These are phyloP conservation scores for Aspergillus flavus DNA, from an alignment of 2,329 filamentous ascomycete genomes.

Conservation along the genomic window DNA sequence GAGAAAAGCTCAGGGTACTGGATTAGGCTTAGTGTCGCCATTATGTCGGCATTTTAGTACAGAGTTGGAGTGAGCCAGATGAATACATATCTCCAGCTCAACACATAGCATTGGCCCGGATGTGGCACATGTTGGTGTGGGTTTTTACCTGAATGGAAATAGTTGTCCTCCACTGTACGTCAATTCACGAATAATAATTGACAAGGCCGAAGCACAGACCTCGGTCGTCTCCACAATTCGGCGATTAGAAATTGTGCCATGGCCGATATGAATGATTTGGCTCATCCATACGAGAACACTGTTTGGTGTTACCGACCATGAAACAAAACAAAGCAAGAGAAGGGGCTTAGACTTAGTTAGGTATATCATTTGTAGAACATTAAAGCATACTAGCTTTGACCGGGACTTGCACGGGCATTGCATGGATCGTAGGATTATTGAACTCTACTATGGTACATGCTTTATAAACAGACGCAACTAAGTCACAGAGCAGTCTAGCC, in stretches of 20 bases:
- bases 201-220: not conserved
- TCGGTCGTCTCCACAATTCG: not conserved
- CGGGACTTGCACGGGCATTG: not conserved
- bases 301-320: not conserved
- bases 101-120: not conserved
- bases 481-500: not conserved
- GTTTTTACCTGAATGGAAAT: not conserved
- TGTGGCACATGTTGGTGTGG: not conserved
- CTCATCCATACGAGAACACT: not conserved
- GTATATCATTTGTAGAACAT: not conserved
- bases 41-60: not conserved
- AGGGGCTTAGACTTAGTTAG: not conserved
- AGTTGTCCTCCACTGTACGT: not conserved
- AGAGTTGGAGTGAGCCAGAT: not conserved
- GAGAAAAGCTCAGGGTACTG: not conserved
- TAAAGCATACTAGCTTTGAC: not conserved
- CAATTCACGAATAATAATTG: not conserved
- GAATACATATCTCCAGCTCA: no score
- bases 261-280: not conserved
- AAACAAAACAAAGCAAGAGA: not conserved
- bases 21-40: not conserved
- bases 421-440: not conserved
- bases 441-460: not conserved
- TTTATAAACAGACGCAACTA: not conserved
- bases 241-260: not conserved